A percentile compares a stretch with the other conserved stretches of the same genome.
Conservation (phyloP, 805 yeast species). For the Metschnikowia kunwiensis region DNA sequence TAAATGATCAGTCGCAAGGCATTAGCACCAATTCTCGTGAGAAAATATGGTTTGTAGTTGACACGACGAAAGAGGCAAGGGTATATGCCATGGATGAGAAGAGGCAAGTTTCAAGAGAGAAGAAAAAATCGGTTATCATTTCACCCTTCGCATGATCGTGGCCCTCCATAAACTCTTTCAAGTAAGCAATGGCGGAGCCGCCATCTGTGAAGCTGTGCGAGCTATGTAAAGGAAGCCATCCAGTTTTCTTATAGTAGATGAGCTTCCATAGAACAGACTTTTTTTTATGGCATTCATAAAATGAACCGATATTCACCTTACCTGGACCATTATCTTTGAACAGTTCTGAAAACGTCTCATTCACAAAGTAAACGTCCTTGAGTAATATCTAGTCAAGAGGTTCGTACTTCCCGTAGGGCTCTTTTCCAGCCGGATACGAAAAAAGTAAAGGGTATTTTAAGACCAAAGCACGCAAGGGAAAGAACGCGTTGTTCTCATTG, state of each 20-base stretch:
- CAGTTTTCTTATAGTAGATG: constrained; percentile 6
- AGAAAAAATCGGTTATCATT: constrained; percentile 1
- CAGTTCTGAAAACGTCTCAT: background rate
- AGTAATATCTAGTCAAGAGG: constrained; percentile 8
- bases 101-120: constrained; percentile 8
- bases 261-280: constrained; percentile 9
- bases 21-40: constrained; percentile 1
- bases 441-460: constrained; percentile 12
- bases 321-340: constrained; percentile 1
- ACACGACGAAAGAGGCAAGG: constrained; percentile 6
- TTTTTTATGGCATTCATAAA: constrained; percentile 2
- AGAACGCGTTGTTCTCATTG: constrained; percentile 3
- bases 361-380: constrained; percentile 7
- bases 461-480: constrained; percentile 10
- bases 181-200: constrained; percentile 10
- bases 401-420: constrained; percentile 8
- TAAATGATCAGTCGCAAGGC: constrained; percentile 2
- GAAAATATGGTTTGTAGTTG: constrained; percentile 6
- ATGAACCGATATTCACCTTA: constrained; percentile 1
- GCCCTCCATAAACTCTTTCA: constrained; percentile 11
- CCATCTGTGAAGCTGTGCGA: constrained; percentile 12
- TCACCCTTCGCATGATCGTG: constrained; percentile 2
- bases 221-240: constrained; percentile 11
- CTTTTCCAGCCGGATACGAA: constrained; percentile 7
- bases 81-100: constrained; percentile 6